Conservation (phyloP, 306 rosid genomes). For the Neltuma alba region DNA sequence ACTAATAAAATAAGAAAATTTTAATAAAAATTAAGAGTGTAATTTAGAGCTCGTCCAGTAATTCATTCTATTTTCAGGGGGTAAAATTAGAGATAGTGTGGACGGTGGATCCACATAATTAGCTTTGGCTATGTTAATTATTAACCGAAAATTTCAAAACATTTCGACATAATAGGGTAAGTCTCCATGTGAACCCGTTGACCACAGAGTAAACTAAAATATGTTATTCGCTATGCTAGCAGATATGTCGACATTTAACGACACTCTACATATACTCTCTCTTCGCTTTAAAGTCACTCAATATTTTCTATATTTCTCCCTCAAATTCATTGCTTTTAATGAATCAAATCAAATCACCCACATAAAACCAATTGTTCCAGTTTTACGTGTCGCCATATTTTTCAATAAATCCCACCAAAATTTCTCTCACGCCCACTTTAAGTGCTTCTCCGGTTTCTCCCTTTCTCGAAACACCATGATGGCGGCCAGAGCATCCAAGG, state of each 20-base stretch:
- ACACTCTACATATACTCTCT: neutral
- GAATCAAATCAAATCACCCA: neutral
- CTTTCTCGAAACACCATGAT: too few species aligned
- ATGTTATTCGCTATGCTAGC: neutral
- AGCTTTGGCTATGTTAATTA: too few species aligned
- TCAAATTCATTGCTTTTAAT: neutral
- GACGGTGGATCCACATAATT: neutral
- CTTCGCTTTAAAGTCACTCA: neutral
- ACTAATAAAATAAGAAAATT: too few species aligned
- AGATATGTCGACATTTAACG: neutral
- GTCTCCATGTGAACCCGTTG: neutral
- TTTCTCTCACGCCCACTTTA: too few species aligned
- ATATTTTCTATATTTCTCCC: neutral
- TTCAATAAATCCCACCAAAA: too few species aligned
- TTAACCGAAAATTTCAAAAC: neutral
- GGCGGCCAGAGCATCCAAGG: neutral
- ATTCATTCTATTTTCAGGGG: too few species aligned
- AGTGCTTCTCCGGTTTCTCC: too few species aligned
- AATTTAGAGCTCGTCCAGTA: too few species aligned
- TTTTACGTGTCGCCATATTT: too few species aligned
- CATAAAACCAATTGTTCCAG: too few species aligned
- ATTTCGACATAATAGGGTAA: neutral
- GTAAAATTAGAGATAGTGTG: too few species aligned
- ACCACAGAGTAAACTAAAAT: neutral
- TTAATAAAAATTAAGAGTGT: too few species aligned